Conservation (phyloP, 1,139 yeast genomes). For the Pichia sp. region DNA sequence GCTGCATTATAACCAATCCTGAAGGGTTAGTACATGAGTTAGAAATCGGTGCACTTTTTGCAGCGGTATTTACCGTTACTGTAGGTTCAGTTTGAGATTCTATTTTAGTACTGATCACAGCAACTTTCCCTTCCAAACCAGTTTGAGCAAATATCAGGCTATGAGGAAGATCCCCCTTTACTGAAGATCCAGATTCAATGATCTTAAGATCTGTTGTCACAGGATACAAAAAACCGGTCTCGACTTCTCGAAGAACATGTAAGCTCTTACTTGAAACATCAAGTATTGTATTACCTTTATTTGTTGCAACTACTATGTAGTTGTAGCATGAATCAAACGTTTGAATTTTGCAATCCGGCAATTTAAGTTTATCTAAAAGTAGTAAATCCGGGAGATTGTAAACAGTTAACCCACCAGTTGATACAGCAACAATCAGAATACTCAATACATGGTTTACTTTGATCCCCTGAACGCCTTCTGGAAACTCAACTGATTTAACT, state of each 20-base stretch:
- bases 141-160: constrained; percentile 59
- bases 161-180: constrained; percentile 5
- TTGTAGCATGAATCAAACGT: constrained; percentile 7
- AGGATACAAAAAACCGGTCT: constrained; percentile 64
- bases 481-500: neutral
- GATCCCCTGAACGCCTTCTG: neutral
- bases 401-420: constrained; percentile 4
- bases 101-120: constrained; percentile 48
- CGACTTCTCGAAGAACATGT: constrained; percentile 45
- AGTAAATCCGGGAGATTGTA: constrained; percentile 8
- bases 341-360: constrained; percentile 12
- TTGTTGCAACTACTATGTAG: constrained; percentile 9
- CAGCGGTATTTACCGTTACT: constrained; percentile 12
- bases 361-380: constrained; percentile 12
- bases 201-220: constrained; percentile 53
- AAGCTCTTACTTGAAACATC: constrained; percentile 39
- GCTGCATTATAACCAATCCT: constrained; percentile 32
- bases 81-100: constrained; percentile 12
- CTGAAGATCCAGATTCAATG: constrained; percentile 41
- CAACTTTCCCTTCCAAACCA: constrained; percentile 84
- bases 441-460: constrained; percentile 5
- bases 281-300: constrained; percentile 32
- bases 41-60: constrained; percentile 11
- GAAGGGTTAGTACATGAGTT: constrained; percentile 9
- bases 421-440: constrained; percentile 2